Evolutionary conservation across 352 stramenopile species (phyloP), one percentile per base, ranked within the genome.

Genomic region (Phytophthora syringae): DNA sequence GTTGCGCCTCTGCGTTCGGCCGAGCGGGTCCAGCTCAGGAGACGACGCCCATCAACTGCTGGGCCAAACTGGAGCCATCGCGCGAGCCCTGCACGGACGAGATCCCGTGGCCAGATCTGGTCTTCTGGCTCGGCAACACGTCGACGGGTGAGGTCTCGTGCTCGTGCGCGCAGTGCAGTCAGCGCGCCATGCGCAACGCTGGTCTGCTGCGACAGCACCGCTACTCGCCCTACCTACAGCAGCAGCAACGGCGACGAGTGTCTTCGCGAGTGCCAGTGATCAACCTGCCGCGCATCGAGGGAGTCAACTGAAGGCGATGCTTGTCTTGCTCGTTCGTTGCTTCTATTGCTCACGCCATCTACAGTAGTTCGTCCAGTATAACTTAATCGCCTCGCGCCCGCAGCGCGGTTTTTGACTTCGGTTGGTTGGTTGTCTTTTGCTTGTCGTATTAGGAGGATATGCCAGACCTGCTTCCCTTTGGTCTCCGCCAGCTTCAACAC

Each of bases 261-360:
- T 88, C 76, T 42, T 80, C 79, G 56, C 79, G 81, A 74, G 77
- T 90, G 36, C 79, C 77, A 16, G 57, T 86, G 28, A 82, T 90
- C 49, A 76, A 74, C 39, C 24, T 88, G 36, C 82, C 82, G 1
- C 76, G 79, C 0, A 89, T 89, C 30, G 82, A 90, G 60, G 82
- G 79, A 13, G 77, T 88, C 37, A 92, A 92, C 52, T 89, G 49
- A 74, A 57, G 20, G 30, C 52, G 49, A 3, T n/a, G 4, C 13
- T 32, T 32, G 5, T 32, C 9, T 32, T 32, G 27, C 34, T 13
- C 15, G 15, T 40, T 40, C 13, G 34, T 42, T 42, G 36, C 36
- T 13, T 32, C 5, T 18, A 42, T 42, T 42, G 15, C 30, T 36
- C 30, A 15, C 30, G 3, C n/a, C 15, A 20, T 42, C 36, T 42